Base-by-base conservation (phyloP, 23 red algal species). In the Rhodosorus marinus region DNA sequence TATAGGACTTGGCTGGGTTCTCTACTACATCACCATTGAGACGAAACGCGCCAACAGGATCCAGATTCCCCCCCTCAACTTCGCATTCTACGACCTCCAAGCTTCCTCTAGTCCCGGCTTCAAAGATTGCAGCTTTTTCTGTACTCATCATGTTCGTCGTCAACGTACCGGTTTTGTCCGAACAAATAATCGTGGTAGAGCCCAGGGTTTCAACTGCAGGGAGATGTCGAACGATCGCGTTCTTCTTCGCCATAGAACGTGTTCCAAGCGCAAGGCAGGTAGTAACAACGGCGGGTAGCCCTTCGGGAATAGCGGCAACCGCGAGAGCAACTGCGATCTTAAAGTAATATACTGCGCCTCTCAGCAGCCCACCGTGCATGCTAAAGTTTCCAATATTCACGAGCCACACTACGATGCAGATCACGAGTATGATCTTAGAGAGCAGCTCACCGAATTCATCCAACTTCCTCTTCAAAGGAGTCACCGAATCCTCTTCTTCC, bases 301-400 rank as follows among this genome's bases (percentile, higher is more conserved):
- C 90, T 49, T 98, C 90, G 32, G 90, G 90, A 61, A 98, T 98
- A 5, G 90, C 90, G 29, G 90, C 90, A 14, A 98, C 90, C 49
- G 90, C 90, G 54, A 98, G 36, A 38, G 90, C 90, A 30, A 98
- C 90, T 1, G 90, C 90, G 33, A 98, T 98, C 52, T 98, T 98
- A 51, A 98, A 98, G 60, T 98, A 98, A 49, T 98, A 98, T 4
- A 98, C 58, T 3, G 90, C 90, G 25, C 90, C 90, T 25, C 70
- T 59, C 11, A 98, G 31, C 2, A 72, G 15, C 34, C 78, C 75
- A 17, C 90, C 90, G 62, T 85, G 90, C 3, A 52, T 43, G 35
- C 41, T 42, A 66, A 98, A 98, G 46, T 98, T 98, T 6, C 72
- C 62, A 20, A 98, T 60, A 66, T 98, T 98, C 20, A 98, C 78